Conservation (phyloP, 2,329 filamentous ascomycete genomes). For the Scedosporium boydii region DNA sequence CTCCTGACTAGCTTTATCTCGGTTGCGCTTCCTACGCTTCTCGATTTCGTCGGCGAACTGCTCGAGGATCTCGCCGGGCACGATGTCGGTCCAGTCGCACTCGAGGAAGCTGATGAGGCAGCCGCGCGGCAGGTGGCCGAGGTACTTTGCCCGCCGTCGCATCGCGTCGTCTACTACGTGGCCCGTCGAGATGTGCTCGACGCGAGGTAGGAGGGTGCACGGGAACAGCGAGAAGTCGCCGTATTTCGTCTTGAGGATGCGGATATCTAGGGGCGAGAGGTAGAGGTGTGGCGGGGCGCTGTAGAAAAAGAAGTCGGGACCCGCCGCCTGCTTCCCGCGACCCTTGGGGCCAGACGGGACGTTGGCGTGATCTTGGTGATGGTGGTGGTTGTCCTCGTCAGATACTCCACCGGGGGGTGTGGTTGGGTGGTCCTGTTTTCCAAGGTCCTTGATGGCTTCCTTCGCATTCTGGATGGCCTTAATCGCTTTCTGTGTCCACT, state of each 20-base stretch:
- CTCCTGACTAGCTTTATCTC: constrained; percentile 75
- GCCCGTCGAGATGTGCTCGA: constrained; percentile 82
- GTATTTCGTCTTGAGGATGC: constrained; percentile 83
- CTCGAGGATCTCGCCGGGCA: constrained; percentile 64
- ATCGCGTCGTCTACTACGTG: constrained; percentile 80
- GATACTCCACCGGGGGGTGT: neutral
- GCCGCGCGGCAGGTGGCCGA: constrained; percentile 79
- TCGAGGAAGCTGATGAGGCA: constrained; percentile 87
- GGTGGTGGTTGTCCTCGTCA: neutral
- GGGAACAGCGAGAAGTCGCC: constrained; percentile 76
- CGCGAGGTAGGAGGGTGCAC: constrained; percentile 72
- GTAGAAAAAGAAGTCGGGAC: constrained; percentile 72
- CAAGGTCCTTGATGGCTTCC: constrained; percentile 47
- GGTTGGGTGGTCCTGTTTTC: neutral
- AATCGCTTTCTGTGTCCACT: constrained; percentile 83
- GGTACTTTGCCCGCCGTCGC: constrained; percentile 75
- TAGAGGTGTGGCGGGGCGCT: constrained; percentile 82
- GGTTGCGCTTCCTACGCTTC: constrained; percentile 63
- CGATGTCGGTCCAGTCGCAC: constrained; percentile 90
- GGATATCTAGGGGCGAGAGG: constrained; percentile 80
- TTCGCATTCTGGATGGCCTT: constrained; percentile 63
- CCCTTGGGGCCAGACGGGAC: neutral
- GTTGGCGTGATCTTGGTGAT: constrained; percentile 13
- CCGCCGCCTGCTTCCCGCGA: constrained; percentile 9
- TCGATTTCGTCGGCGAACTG: constrained; percentile 71